Percentiles rank a stretch among this genome's conserved stretches.
These are phyloP conservation scores for Hamamelis virginiana DNA, from an alignment of 164 flowering plant species.

Conservation along the genomic window DNA sequence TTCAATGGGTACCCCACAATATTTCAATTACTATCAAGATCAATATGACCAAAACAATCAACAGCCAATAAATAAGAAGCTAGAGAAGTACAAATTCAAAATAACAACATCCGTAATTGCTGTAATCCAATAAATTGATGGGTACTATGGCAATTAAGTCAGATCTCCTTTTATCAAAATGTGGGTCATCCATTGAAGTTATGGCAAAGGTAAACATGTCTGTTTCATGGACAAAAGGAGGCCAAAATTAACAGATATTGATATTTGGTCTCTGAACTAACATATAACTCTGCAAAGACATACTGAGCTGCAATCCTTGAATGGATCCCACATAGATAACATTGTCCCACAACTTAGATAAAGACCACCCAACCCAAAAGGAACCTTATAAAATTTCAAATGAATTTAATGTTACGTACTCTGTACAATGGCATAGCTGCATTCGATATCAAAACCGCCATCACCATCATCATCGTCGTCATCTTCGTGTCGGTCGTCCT, in stretches of 20 bases:
- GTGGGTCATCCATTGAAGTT: constrained; percentile 9
- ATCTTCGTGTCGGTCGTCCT: constrained; percentile 18
- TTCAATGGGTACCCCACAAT: no score
- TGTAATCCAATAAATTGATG: not conserved
- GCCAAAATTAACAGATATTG: not conserved
- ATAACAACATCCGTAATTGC: not conserved
- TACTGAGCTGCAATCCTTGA: not conserved
- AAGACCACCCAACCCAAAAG: constrained; percentile 17
- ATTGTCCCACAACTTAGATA: constrained; percentile 3
- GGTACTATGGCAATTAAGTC: not conserved
- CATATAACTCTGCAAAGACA: not conserved
- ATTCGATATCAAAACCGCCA: constrained; percentile 45
- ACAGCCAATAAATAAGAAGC: no score
- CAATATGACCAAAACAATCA: no score
- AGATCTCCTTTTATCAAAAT: not conserved
- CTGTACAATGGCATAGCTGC: constrained; percentile 71
- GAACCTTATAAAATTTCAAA: not conserved
- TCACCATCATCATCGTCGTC: constrained; percentile 30
- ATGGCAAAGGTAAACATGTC: not conserved
- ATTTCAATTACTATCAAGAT: no score
- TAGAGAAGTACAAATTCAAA: not conserved
- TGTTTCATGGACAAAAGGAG: not conserved
- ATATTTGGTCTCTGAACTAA: not conserved
- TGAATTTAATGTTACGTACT: constrained; percentile 42
- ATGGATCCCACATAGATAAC: constrained; percentile 19